Evolutionary conservation across 2,329 filamentous ascomycete genomes (phyloP).

Genomic region (Penicillium janthinellum): DNA sequence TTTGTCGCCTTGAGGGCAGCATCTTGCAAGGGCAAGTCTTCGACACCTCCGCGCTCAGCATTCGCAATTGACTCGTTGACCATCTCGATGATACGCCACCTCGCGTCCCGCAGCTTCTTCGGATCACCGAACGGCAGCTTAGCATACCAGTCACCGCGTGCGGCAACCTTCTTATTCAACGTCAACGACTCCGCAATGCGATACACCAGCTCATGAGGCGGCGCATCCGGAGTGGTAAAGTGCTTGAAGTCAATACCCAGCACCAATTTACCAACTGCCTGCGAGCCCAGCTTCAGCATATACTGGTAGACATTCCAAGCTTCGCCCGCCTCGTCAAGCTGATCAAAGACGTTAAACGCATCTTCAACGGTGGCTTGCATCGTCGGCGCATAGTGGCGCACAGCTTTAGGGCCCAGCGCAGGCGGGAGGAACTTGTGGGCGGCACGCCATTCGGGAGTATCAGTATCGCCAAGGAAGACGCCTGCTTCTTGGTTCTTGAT

Average conservation of each 20-base stretch:
- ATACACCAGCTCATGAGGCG: slow-evolving; percentile 54
- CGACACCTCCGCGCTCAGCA: slow-evolving; percentile 18
- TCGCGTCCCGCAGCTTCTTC: slow-evolving; percentile 39
- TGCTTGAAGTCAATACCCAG: slow-evolving; percentile 51
- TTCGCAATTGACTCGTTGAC: slow-evolving; percentile 23
- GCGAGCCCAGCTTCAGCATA: slow-evolving; percentile 53
- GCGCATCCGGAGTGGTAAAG: slow-evolving; percentile 48
- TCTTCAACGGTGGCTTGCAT: slow-evolving; percentile 60
- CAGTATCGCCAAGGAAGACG: slow-evolving; percentile 38
- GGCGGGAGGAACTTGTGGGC: slow-evolving; percentile 59
- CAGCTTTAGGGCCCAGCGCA: slow-evolving; percentile 22
- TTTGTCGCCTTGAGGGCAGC: slow-evolving; percentile 22
- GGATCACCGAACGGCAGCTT: slow-evolving; percentile 62
- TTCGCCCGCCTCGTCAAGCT: slow-evolving; percentile 50
- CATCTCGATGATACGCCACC: slow-evolving; percentile 22
- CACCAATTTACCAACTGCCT: slow-evolving; percentile 48
- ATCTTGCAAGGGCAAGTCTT: slow-evolving; percentile 25
- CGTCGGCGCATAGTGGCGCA: slow-evolving; percentile 53
- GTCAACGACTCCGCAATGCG: slow-evolving; percentile 54
- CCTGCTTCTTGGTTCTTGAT: slow-evolving; percentile 33
- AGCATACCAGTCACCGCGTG: slow-evolving; percentile 59
- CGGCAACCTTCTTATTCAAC: slow-evolving; percentile 62
- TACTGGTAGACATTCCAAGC: slow-evolving; percentile 54
- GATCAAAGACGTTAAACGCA: slow-evolving; percentile 52
- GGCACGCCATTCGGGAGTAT: slow-evolving; percentile 37